These are phyloP conservation scores for Prinsepia uniflora DNA, from an alignment of 306 rosid species.

Conservation along the genomic window DNA sequence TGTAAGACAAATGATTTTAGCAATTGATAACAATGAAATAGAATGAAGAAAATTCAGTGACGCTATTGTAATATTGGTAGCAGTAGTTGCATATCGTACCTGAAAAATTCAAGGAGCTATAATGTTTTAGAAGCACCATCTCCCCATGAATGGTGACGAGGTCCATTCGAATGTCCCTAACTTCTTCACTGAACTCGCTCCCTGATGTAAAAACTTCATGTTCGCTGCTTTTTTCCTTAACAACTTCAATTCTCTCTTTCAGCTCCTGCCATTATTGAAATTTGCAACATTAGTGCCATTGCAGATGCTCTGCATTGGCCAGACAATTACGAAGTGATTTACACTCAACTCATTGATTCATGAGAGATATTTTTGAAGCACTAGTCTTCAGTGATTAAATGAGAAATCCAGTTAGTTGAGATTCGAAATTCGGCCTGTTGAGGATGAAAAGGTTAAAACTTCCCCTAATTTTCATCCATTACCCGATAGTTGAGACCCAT, in stretches of 20 bases:
- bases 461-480: background rate
- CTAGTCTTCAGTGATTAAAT: background rate
- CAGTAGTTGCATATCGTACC: conserved; percentile 38
- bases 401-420: background rate
- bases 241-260: conserved; percentile 74
- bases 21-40: background rate
- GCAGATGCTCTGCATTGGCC: no score
- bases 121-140: conserved; percentile 92
- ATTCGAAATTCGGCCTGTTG: background rate
- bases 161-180: conserved; percentile 91
- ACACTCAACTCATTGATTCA: background rate
- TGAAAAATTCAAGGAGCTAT: conserved; percentile 94
- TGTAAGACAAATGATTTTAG: conserved; percentile 23
- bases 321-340: no score
- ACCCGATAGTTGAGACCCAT: background rate
- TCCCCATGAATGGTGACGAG: conserved; percentile 93
- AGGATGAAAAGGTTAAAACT: background rate
- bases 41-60: background rate
- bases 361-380: background rate
- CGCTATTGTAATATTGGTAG: background rate
- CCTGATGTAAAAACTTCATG: conserved; percentile 54
- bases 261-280: conserved; percentile 50
- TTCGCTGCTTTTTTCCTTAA: conserved; percentile 60
- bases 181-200: conserved; percentile 82
- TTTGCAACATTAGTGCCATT: conserved; percentile 11